Evolutionary conservation across 2,329 filamentous ascomycete species (phyloP).

Genomic region (Aspergillus fumigatus): DNA sequence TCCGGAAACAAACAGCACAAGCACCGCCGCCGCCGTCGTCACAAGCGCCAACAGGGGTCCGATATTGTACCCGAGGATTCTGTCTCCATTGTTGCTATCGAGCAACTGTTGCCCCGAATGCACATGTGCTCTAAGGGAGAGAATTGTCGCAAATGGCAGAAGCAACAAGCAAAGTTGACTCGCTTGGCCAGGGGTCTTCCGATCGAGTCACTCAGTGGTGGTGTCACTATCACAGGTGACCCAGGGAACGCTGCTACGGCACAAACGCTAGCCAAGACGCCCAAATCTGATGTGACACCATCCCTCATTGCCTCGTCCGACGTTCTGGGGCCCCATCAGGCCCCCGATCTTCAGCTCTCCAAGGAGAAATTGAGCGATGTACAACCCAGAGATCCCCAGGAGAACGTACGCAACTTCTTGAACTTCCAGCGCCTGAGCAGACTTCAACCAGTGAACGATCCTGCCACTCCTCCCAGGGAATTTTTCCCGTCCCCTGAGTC

Average conservation of each 20-base stretch:
- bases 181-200: constrained; percentile 73
- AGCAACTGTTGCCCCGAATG: constrained; percentile 79
- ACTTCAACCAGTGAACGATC: constrained; percentile 36
- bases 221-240: constrained; percentile 72
- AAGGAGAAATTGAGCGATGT: no score
- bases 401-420: no score
- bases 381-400: no score
- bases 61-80: constrained; percentile 63
- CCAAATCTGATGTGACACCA: constrained; percentile 68
- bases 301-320: constrained; percentile 89
- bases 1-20: constrained; percentile 4
- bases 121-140: constrained; percentile 84
- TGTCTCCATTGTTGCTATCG: constrained; percentile 86
- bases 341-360: constrained; percentile 23
- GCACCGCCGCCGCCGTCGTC: not conserved
- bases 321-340: constrained; percentile 66
- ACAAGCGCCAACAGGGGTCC: constrained; percentile 13
- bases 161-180: constrained; percentile 72
- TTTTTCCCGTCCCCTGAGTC: constrained; percentile 3
- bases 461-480: constrained; percentile 57
- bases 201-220: constrained; percentile 60
- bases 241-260: constrained; percentile 73
- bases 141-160: constrained; percentile 75
- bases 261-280: constrained; percentile 40
- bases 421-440: constrained; percentile 51